These are phyloP conservation scores for Sporisorium scitamineum DNA, from an alignment of 1,284 basidiomycete genomes.

Conservation along the genomic window DNA sequence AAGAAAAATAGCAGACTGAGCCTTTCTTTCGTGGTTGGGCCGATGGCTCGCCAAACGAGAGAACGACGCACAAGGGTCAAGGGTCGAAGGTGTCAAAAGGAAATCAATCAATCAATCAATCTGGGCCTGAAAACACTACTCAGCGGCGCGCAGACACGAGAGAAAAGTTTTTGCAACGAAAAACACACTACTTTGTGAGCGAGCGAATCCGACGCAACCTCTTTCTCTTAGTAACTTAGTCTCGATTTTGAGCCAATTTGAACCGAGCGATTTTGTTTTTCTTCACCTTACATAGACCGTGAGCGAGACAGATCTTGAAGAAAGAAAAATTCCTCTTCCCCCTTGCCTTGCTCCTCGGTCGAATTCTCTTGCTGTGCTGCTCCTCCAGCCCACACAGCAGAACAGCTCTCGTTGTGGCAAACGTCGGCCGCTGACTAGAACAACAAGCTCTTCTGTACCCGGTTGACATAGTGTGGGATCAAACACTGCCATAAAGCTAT, in stretches of 20 bases:
- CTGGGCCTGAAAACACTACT: background rate
- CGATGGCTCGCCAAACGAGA: background rate
- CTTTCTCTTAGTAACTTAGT: background rate
- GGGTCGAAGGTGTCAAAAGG: constrained; percentile 16
- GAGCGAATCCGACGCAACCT: constrained; percentile 11
- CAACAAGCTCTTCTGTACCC: too few relatives aligned
- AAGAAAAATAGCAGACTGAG: background rate
- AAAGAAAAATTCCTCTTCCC: too few relatives aligned
- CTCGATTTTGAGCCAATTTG: background rate
- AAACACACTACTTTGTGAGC: too few relatives aligned
- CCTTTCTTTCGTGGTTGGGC: background rate
- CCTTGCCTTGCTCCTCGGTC: background rate
- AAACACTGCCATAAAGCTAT: background rate
- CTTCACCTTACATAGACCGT: too few relatives aligned
- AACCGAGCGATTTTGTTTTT: constrained; percentile 3
- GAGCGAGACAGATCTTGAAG: too few relatives aligned
- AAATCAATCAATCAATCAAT: background rate
- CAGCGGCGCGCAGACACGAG: background rate
- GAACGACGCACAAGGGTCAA: constrained; percentile 11
- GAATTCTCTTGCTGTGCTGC: too few relatives aligned
- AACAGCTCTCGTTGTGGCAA: too few relatives aligned
- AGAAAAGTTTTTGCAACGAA: background rate
- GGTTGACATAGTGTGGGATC: background rate
- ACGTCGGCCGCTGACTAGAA: too few relatives aligned
- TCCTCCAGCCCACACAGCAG: too few relatives aligned